Conservation (phyloP, 1,284 basidiomycete species). For the Ceratobasidium sp. region DNA sequence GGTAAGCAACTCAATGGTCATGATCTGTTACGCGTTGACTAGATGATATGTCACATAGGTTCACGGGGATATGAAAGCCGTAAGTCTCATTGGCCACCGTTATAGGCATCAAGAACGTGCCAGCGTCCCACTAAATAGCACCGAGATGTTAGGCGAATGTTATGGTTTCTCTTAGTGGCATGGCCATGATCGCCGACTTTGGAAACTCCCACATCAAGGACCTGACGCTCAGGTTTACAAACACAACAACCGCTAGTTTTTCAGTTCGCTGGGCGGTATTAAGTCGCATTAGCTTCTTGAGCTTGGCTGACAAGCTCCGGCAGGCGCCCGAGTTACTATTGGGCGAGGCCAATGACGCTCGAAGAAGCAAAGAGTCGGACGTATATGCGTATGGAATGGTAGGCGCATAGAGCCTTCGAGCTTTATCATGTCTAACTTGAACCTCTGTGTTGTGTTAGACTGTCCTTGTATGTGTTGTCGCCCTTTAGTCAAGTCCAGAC, state of each 20-base stretch:
- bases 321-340: not conserved
- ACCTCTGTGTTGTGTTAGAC: not conserved
- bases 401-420: not conserved
- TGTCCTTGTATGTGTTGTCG: not conserved
- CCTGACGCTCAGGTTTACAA: not conserved
- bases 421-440: not conserved
- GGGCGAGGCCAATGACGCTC: not conserved
- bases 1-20: no score
- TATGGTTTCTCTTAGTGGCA: not conserved
- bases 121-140: no score
- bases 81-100: not conserved
- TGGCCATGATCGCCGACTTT: not conserved
- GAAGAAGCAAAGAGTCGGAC: not conserved
- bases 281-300: not conserved
- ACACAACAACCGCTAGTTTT: not conserved
- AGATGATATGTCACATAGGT: no score
- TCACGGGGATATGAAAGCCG: constrained; percentile 13
- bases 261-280: constrained; percentile 11
- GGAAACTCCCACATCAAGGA: not conserved
- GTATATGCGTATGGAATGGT: constrained; percentile 15
- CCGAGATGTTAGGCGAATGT: not conserved
- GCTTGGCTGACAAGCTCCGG: not conserved
- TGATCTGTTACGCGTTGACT: no score
- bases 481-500: no score
- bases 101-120: no score